Conservation (phyloP, 306 rosid genomes). For the Canavalia ensiformis region DNA sequence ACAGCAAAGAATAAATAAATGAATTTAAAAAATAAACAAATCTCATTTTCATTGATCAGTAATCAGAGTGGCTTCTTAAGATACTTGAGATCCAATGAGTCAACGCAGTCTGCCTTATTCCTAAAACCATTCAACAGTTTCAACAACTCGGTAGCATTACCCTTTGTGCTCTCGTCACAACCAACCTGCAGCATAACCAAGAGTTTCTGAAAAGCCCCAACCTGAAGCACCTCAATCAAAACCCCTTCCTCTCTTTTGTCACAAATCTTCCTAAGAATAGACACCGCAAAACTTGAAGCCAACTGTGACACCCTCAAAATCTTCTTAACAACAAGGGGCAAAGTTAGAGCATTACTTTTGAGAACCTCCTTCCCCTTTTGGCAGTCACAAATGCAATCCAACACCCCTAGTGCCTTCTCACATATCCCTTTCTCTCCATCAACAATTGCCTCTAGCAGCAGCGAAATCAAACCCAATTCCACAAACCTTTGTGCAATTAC, state of each 20-base stretch:
- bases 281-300: constrained; percentile 65
- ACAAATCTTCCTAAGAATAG: constrained; percentile 73
- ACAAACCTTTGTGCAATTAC: constrained; percentile 50
- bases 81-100: constrained; percentile 69
- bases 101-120: constrained; percentile 61
- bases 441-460: constrained; percentile 65
- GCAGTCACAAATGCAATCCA: constrained; percentile 69
- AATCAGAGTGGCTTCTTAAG: constrained; percentile 66
- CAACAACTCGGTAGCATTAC: constrained; percentile 70
- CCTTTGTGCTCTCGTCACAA: constrained; percentile 65
- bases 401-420: constrained; percentile 73
- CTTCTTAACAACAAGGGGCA: constrained; percentile 81
- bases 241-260: constrained; percentile 49
- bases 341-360: constrained; percentile 60
- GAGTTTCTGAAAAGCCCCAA: constrained; percentile 76
- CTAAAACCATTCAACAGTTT: constrained; percentile 69
- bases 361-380: constrained; percentile 62
- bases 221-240: constrained; percentile 69
- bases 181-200: constrained; percentile 87
- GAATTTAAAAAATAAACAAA: not conserved
- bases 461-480: constrained; percentile 70
- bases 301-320: constrained; percentile 69
- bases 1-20: constrained; percentile 45
- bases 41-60: constrained; percentile 26
- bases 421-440: constrained; percentile 69